These are phyloP conservation scores for Nasturtium officinale DNA, from an alignment of 345 rosid species.

Conservation along the genomic window DNA sequence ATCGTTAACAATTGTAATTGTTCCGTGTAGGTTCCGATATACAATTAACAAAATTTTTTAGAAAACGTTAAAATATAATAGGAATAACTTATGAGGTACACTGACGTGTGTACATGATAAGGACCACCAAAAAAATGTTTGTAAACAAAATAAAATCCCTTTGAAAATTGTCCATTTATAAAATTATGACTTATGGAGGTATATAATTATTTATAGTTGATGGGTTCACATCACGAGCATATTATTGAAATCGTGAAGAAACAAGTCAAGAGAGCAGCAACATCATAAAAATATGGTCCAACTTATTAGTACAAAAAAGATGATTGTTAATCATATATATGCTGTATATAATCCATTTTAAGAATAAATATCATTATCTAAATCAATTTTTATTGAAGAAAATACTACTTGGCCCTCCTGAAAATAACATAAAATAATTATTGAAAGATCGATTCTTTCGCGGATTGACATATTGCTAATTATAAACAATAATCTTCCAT, in stretches of 20 bases:
- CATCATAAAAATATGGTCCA: constrained; percentile 31
- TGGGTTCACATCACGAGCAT: constrained; percentile 40
- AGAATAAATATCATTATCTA: constrained; percentile 32
- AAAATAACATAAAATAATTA: constrained; percentile 33
- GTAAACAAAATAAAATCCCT: background rate
- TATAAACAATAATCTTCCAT: constrained; percentile 33
- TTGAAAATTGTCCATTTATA: background rate
- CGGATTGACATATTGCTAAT: constrained; percentile 13
- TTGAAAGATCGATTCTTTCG: constrained; percentile 29
- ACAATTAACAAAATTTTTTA: background rate
- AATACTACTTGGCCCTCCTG: constrained; percentile 30
- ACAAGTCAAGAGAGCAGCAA: constrained; percentile 41
- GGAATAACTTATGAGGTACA: constrained; percentile 4
- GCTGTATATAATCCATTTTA: constrained; percentile 17
- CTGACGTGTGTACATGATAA: constrained; percentile 16
- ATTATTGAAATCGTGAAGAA: constrained; percentile 41
- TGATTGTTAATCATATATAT: background rate
- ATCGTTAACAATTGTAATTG: background rate
- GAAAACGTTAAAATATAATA: background rate
- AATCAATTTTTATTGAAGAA: constrained; percentile 9
- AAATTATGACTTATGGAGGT: constrained; percentile 17
- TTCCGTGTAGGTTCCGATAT: constrained; percentile 24
- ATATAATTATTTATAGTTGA: background rate
- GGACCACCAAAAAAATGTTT: constrained; percentile 26
- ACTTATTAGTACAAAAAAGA: constrained; percentile 1